A percentile compares a stretch with the other conserved stretches of the same genome.
These are phyloP conservation scores for Amanita pseudoporphyria DNA, from an alignment of 768 basidiomycete species.

Conservation along the genomic window DNA sequence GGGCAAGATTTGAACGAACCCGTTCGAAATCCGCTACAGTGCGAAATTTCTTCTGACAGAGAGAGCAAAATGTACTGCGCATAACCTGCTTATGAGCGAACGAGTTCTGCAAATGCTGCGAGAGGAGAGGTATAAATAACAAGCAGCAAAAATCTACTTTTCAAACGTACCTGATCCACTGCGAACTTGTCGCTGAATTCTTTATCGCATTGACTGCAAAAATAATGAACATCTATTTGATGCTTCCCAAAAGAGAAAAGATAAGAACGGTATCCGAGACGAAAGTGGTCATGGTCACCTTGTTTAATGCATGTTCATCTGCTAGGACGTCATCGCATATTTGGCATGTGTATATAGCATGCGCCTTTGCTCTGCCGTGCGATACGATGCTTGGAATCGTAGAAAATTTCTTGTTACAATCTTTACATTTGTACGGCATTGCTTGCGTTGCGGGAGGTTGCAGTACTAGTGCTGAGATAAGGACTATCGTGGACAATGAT, in stretches of 20 bases:
- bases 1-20: background rate
- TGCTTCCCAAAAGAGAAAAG: background rate
- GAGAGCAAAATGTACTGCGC: background rate
- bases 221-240: too few species aligned
- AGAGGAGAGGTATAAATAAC: background rate
- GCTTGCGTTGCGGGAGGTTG: too few species aligned
- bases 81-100: background rate
- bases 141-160: background rate
- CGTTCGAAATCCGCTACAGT: background rate
- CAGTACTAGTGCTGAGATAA: too few species aligned
- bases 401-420: background rate
- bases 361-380: background rate
- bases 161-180: conserved; percentile 1
- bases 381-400: background rate
- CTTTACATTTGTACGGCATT: background rate
- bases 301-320: background rate
- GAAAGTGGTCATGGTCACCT: too few species aligned
- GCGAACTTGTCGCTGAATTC: too few species aligned
- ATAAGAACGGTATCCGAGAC: too few species aligned
- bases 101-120: background rate
- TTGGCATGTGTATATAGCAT: background rate
- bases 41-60: background rate
- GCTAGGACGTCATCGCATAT: background rate
- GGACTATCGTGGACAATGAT: too few species aligned
- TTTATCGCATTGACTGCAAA: too few species aligned